phyloP scores from a whole-genome alignment of 106 monocot genomes.

The Agapanthus africanus region DNA sequence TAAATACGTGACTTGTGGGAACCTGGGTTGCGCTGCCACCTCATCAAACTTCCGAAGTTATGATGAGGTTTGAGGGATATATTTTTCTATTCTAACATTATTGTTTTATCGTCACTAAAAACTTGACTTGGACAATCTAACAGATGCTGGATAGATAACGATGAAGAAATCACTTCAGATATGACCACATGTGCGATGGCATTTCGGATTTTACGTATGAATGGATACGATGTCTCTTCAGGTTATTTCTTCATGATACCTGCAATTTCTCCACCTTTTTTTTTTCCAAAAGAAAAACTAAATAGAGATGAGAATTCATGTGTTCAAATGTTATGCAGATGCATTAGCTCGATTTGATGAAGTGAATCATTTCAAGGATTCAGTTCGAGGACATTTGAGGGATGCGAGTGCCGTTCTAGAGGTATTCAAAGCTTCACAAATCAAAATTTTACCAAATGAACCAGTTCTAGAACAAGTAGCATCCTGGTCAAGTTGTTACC shows the following conservation, averaged over 20 bases:
- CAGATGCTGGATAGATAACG: constrained; percentile 70
- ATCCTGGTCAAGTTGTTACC: constrained; percentile 40
- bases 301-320: background rate
- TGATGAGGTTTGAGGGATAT: too few species aligned
- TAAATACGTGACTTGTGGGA: too few species aligned
- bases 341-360: constrained; percentile 38
- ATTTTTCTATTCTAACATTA: too few species aligned
- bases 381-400: constrained; percentile 32
- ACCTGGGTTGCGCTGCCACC: too few species aligned
- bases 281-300: background rate
- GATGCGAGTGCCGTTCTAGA: constrained; percentile 48
- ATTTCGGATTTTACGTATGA: constrained; percentile 76
- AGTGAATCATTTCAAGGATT: constrained; percentile 23
- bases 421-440: constrained; percentile 74
- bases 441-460: constrained; percentile 44
- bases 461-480: constrained; percentile 46
- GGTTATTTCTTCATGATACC: too few species aligned
- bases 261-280: background rate
- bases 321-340: constrained; percentile 28
- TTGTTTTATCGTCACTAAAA: too few species aligned
- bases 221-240: constrained; percentile 79
- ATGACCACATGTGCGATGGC: constrained; percentile 61
- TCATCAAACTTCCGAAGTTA: too few species aligned
- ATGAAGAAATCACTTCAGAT: constrained; percentile 65
- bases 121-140: too few species aligned